phyloP scores from a whole-genome alignment of 176 grass and related monocot species.

The Pharus latifolius region DNA sequence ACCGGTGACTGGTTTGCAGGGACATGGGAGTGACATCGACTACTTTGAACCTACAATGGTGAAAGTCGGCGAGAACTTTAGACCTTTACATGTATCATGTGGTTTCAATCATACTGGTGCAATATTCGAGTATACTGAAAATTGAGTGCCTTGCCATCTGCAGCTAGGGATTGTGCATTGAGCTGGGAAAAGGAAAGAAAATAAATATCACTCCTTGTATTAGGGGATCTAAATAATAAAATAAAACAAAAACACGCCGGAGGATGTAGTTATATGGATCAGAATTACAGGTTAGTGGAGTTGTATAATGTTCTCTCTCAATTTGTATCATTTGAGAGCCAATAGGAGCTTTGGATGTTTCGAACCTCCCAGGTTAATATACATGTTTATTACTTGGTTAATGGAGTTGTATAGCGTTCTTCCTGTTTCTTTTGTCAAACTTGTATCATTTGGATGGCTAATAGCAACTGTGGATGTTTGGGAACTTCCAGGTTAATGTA shows the following conservation, averaged over 20 bases:
- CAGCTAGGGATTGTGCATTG: background rate
- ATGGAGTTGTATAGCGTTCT: constrained; percentile 13
- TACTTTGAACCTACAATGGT: constrained; percentile 69
- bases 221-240: background rate
- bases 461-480: background rate
- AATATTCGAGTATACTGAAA: constrained; percentile 48
- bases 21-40: constrained; percentile 73
- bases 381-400: too few relatives aligned
- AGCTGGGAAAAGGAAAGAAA: background rate
- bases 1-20: constrained; percentile 36
- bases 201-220: background rate
- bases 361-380: too few relatives aligned
- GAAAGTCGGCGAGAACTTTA: constrained; percentile 34
- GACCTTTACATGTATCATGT: constrained; percentile 69
- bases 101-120: constrained; percentile 94
- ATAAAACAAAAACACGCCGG: background rate
- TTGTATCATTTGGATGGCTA: background rate
- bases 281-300: background rate
- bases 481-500: background rate
- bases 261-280: constrained; percentile 1
- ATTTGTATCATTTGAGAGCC: too few relatives aligned
- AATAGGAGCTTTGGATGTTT: too few relatives aligned
- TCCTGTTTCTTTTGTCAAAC: background rate
- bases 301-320: constrained; percentile 17
- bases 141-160: background rate